Evolutionary conservation across 306 rosid species (phyloP), one percentile per base, ranked within the genome.

Genomic region (Cotoneaster glaucophyllus): DNA sequence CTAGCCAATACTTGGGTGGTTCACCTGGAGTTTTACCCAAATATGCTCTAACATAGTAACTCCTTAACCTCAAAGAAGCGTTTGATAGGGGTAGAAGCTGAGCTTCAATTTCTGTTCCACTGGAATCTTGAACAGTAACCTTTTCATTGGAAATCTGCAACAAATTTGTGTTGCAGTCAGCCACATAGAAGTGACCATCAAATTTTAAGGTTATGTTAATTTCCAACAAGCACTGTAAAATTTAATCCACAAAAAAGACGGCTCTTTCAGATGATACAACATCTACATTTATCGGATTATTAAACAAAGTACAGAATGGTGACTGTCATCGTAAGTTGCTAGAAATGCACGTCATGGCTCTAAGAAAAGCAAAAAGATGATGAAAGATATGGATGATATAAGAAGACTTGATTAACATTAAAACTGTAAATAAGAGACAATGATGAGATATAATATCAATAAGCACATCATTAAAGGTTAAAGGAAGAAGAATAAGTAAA

Each of bases 81-180:
- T 93, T 78, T 37, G 82, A 84, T 84, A 88, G 70, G 50, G 93
- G 98, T 69, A 89, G 77, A 69, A 93, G 86, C 84, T 93, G 98
- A 26, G 97, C 85, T 81, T 88, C 89, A 50, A 93, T 76, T 74
- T 83, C 78, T 75, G 70, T 93, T 67, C 93, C 91, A 66, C 81
- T 80, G 8, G 98, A 91, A 80, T 93, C 97, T 24, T 77, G 84
- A 78, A 93, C 98, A 82, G 64, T 63, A 66, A 91, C 89, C 11
- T 80, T 82, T 80, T 85, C 87, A 48, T 73, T 79, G 80, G 85
- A 84, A 71, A 91, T 93, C 98, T 93, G 67, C 45, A 85, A 91
- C 83, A 78, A 71, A 79, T 44, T 74, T 86, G 77, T 61, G 69
- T 82, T 15, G 78, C 73, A 28, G 70, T 78, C 41, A 74, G 39